These are phyloP conservation scores for Calamus simplicifolius DNA, from an alignment of 176 grass and related monocot genomes.

Conservation along the genomic window DNA sequence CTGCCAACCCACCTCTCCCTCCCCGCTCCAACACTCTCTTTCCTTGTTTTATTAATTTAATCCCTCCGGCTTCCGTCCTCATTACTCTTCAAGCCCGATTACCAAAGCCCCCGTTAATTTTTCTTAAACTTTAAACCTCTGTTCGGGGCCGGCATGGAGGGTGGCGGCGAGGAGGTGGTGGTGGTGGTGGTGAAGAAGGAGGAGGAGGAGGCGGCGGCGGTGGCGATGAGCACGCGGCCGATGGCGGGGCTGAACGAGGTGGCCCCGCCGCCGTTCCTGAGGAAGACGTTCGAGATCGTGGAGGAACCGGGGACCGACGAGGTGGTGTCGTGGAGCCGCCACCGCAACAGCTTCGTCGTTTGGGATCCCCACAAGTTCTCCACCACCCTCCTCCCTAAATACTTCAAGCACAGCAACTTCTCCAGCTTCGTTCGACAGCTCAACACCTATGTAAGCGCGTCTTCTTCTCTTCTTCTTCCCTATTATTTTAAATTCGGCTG, in stretches of 20 bases:
- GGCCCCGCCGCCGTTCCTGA: constrained; percentile 38
- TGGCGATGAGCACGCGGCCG: constrained; percentile 1
- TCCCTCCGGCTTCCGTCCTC: no score
- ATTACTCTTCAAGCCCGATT: no score
- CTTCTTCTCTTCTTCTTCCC: neutral
- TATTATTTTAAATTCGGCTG: no score
- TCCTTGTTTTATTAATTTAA: no score
- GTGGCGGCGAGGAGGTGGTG: constrained; percentile 11
- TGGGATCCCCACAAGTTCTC: constrained; percentile 49
- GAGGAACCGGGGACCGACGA: constrained; percentile 31
- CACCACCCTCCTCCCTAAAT: constrained; percentile 30
- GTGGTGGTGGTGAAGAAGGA: constrained; percentile 21
- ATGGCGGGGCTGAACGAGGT: constrained; percentile 20
- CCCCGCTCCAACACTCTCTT: no score
- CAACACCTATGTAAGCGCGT: constrained; percentile 14
- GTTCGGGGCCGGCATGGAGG: neutral
- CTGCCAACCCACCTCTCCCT: no score
- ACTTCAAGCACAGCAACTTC: constrained; percentile 24
- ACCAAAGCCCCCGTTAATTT: no score
- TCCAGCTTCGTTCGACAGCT: constrained; percentile 26
- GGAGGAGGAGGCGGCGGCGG: neutral
- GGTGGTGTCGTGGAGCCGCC: constrained; percentile 37
- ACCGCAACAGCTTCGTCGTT: constrained; percentile 45
- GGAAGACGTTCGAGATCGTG: constrained; percentile 60
- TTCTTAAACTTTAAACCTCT: no score